Percentiles rank a stretch among this genome's conserved stretches.
phyloP scores from a whole-genome alignment of 768 basidiomycete species.

The Phylloporus arenicola region DNA sequence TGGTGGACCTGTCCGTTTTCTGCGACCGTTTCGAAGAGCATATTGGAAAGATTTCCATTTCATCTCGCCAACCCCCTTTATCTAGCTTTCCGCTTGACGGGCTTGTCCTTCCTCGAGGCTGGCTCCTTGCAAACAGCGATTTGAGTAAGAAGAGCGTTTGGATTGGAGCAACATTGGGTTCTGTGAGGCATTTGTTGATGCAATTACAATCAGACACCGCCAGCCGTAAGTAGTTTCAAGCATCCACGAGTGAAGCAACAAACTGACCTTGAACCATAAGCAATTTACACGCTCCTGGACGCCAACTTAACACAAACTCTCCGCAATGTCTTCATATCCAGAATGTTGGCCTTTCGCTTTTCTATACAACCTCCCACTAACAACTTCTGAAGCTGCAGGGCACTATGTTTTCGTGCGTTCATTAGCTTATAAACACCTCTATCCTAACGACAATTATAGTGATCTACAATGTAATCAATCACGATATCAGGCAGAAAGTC shows the following conservation, averaged over 20 bases:
- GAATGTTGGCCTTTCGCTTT: constrained; percentile 37
- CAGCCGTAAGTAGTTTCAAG: constrained; percentile 19
- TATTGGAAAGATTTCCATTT: constrained; percentile 38
- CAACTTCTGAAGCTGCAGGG: constrained; percentile 37
- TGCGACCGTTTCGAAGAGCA: constrained; percentile 50
- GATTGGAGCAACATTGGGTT: constrained; percentile 26
- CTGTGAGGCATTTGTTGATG: constrained; percentile 24
- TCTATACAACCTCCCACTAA: neutral
- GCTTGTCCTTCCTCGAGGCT: constrained; percentile 49
- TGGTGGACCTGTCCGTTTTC: constrained; percentile 42
- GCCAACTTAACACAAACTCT: constrained; percentile 14
- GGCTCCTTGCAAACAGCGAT: constrained; percentile 33
- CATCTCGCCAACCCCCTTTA: constrained; percentile 18
- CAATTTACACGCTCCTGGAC: constrained; percentile 4
- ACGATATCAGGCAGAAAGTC: neutral
- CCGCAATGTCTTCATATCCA: constrained; percentile 38
- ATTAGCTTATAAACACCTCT: neutral
- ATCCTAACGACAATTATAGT: constrained; percentile 2
- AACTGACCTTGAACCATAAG: neutral
- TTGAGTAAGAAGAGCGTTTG: constrained; percentile 8
- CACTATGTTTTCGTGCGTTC: constrained; percentile 43
- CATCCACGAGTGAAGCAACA: neutral
- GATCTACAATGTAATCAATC: constrained; percentile 24
- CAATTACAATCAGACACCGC: constrained; percentile 26
- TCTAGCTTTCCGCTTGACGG: constrained; percentile 34